Conservation (phyloP, 1,139 yeast genomes). For the Lodderomyces parapsilosis region DNA sequence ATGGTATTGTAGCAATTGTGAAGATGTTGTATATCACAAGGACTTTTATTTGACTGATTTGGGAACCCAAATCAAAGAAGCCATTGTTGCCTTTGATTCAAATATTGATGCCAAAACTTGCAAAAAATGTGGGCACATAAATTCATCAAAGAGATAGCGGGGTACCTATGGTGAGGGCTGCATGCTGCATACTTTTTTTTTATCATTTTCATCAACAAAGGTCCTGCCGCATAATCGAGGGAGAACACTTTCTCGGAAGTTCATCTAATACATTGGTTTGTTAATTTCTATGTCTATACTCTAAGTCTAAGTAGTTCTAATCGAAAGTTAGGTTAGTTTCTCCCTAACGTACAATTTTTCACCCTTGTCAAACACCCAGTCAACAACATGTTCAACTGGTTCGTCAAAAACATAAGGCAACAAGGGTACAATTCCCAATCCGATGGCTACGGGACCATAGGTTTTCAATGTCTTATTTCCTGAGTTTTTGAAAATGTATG, state of each 20-base stretch:
- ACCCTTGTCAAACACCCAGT: constrained; percentile 60
- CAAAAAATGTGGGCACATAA: constrained; percentile 67
- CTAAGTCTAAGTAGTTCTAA: constrained; percentile 1
- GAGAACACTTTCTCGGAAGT: no score
- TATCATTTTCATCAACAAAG: no score
- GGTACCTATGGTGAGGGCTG: constrained; percentile 14
- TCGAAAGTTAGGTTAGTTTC: constrained; percentile 6
- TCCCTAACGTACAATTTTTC: constrained; percentile 31
- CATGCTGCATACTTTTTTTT: no score
- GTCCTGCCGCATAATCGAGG: no score
- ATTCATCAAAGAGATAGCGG: constrained; percentile 52
- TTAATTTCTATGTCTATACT: neutral
- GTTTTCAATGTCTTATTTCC: constrained; percentile 40
- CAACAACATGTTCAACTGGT: constrained; percentile 74
- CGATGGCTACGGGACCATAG: constrained; percentile 77
- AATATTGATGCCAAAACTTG: constrained; percentile 70
- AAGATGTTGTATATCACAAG: constrained; percentile 61
- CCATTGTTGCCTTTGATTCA: constrained; percentile 68
- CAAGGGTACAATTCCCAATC: constrained; percentile 74
- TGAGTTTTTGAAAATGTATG: constrained; percentile 52
- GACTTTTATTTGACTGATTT: constrained; percentile 77
- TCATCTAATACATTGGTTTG: no score
- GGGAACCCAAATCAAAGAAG: constrained; percentile 88
- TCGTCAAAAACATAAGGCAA: constrained; percentile 80
- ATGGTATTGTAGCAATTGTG: constrained; percentile 83